Evolutionary conservation across 345 rosid genomes (phyloP).

Genomic region (Ceriops zippeliana): DNA sequence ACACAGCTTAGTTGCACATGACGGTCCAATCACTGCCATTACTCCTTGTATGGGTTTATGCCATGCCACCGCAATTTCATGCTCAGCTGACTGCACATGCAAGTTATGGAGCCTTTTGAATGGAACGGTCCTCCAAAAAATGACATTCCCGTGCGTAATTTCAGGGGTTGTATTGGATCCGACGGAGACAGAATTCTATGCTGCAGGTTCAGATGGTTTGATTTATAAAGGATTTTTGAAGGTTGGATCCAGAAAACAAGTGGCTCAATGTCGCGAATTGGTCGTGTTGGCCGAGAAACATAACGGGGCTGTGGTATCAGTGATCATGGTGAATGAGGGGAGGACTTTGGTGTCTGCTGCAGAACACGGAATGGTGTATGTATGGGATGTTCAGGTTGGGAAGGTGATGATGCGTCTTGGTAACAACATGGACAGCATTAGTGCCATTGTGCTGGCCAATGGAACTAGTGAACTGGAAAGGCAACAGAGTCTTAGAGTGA

Average conservation of each 20-base stretch:
- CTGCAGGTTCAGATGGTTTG: constrained; percentile 43
- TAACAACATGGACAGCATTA: constrained; percentile 19
- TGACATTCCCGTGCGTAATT: constrained; percentile 36
- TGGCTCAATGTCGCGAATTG: not conserved
- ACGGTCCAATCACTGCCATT: constrained; percentile 35
- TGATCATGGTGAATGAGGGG: constrained; percentile 26
- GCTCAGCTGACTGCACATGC: constrained; percentile 39
- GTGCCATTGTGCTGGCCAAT: constrained; percentile 33
- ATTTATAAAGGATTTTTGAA: constrained; percentile 29
- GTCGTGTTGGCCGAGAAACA: constrained; percentile 27
- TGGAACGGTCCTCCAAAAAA: constrained; percentile 21
- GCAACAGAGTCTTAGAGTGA: not conserved
- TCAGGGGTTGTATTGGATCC: constrained; percentile 27
- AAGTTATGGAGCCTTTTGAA: constrained; percentile 35
- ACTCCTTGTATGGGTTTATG: constrained; percentile 13
- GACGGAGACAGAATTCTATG: constrained; percentile 29
- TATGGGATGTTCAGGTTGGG: constrained; percentile 34
- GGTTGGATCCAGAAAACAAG: constrained; percentile 9
- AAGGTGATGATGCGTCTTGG: constrained; percentile 20
- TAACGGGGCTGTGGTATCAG: constrained; percentile 23
- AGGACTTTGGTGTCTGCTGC: constrained; percentile 42
- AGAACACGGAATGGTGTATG: constrained; percentile 38
- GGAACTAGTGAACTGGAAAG: constrained; percentile 11
- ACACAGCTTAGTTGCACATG: constrained; percentile 34
- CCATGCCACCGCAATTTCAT: constrained; percentile 23